Evolutionary conservation across 106 monocot genomes (phyloP).

Genomic region (Phalaenopsis equestris): DNA sequence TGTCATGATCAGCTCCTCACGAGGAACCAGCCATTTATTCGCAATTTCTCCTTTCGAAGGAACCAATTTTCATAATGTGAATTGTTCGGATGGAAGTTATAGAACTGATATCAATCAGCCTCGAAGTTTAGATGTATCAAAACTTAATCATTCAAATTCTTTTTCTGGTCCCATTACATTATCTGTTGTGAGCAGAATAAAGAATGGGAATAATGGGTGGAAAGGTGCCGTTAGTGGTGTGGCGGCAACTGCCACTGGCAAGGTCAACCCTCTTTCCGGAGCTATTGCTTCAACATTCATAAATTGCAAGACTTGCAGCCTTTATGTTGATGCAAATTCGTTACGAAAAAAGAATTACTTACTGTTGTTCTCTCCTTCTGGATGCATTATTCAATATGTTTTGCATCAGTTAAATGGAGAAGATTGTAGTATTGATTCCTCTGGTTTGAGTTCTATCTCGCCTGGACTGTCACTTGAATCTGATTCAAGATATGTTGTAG

Average conservation of each 20-base stretch:
- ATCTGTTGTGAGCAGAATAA: slow-evolving; percentile 78
- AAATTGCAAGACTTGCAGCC: slow-evolving; percentile 34
- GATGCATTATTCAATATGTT: slow-evolving; percentile 75
- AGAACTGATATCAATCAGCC: slow-evolving; percentile 11
- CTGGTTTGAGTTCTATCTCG: slow-evolving; percentile 24
- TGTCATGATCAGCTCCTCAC: slow-evolving; percentile 94
- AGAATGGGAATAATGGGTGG: slow-evolving; percentile 71
- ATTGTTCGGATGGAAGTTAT: slow-evolving; percentile 15
- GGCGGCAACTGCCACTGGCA: slow-evolving; percentile 71
- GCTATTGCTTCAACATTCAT: slow-evolving; percentile 88
- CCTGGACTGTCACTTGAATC: slow-evolving; percentile 23
- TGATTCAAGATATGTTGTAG: slow-evolving; percentile 56
- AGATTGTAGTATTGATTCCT: slow-evolving; percentile 31
- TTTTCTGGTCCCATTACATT: slow-evolving; percentile 50
- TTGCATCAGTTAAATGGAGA: slow-evolving; percentile 36
- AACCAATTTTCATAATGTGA: slow-evolving; percentile 13
- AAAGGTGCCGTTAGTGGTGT: slow-evolving; percentile 78
- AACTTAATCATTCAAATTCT: slow-evolving; percentile 22
- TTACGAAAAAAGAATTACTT: slow-evolving; percentile 41
- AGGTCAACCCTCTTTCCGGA: slow-evolving; percentile 52
- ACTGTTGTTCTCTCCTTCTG: slow-evolving; percentile 85
- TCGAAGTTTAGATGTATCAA: slow-evolving; percentile 12
- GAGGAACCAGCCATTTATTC: slow-evolving; percentile 91
- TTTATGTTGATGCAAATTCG: slow-evolving; percentile 24
- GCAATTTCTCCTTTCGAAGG: slow-evolving; percentile 51